These are phyloP conservation scores for Eucalyptus curtisii DNA, from an alignment of 345 rosid genomes.

Conservation along the genomic window DNA sequence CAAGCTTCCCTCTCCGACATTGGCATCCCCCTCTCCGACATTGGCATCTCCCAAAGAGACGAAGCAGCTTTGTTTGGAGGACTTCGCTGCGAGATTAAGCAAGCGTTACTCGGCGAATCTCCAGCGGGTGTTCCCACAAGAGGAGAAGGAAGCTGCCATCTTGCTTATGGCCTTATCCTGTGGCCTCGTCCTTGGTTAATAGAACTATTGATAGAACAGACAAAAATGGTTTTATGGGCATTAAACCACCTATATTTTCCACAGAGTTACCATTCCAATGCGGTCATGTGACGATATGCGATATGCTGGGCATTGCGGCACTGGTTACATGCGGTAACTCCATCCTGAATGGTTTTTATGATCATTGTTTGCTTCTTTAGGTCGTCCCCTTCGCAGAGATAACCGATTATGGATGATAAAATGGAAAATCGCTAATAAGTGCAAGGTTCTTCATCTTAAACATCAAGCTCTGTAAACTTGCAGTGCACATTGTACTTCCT, in stretches of 20 bases:
- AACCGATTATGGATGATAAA: neutral
- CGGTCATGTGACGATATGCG: neutral
- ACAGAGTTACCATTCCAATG: neutral
- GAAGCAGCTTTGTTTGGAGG: slow-evolving; percentile 59
- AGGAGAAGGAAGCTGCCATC: slow-evolving; percentile 93
- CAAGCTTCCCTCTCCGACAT: slow-evolving; percentile 7
- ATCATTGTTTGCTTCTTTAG: neutral
- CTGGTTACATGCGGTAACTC: neutral
- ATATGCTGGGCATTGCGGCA: neutral
- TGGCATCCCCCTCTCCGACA: neutral
- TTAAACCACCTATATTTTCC: neutral
- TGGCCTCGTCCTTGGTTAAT: slow-evolving; percentile 44
- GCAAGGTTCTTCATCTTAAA: neutral
- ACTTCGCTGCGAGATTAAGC: slow-evolving; percentile 46
- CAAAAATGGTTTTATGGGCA: neutral
- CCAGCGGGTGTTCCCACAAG: slow-evolving; percentile 81
- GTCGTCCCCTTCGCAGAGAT: neutral
- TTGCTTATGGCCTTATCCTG: slow-evolving; percentile 90
- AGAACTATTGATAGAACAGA: neutral
- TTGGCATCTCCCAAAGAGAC: neutral
- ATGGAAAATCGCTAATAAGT: neutral
- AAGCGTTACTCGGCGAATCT: slow-evolving; percentile 39
- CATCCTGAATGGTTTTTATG: neutral
- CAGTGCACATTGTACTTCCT: neutral
- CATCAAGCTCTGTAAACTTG: neutral